Evolutionary conservation across 2,329 filamentous ascomycete genomes (phyloP), one percentile per base, ranked within the genome.

Genomic region (Neonectria magnoliae): DNA sequence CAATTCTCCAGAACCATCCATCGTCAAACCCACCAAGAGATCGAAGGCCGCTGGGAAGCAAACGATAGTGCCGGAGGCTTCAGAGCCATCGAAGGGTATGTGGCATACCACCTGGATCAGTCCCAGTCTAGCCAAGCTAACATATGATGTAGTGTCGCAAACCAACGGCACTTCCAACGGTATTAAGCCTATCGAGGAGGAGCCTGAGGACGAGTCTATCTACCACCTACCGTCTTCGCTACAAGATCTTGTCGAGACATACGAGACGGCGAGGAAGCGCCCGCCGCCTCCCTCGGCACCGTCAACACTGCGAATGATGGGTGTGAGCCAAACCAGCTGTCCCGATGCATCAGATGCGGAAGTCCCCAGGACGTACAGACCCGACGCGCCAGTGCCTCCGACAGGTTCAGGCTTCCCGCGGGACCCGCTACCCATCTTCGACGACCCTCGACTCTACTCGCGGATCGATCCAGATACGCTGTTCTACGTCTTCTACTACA

Each of bases 401-500:
- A 92, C 92, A 5, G 90, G 90, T 3, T 84, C 92, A 8, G 93
- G 96, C 71, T 99, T 97, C 79, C 96, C 96, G 7, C 93, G 97
- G 76, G 94, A 98, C 76, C 92, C 94, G n/a, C 84, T 98, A 45
- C 83, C 91, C 2, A 93, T 98, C 69, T 95, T 98, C 72, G 94
- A 98, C 73, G 94, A 99, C 79, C 92, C 93, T 36, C 86, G 92
- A 51, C 81, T 99, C 66, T 99, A 98, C 80, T 88, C 88, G 27
- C 88, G 93, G 62, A 95, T 99, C 65, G 96, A 99, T 75, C 94
- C 94, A 0, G 96, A 99, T 76, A 97, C 95, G 31, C 85, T 99
- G 10, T 99, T 99, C 81, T 99, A 99, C 81, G 92, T 97, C 50
- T 99, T 99, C 81, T 99, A 99, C 84, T 99, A 99, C 84, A 93